Conservation (phyloP, 495 filamentous ascomycete species). For the Acidiella bohemica region DNA sequence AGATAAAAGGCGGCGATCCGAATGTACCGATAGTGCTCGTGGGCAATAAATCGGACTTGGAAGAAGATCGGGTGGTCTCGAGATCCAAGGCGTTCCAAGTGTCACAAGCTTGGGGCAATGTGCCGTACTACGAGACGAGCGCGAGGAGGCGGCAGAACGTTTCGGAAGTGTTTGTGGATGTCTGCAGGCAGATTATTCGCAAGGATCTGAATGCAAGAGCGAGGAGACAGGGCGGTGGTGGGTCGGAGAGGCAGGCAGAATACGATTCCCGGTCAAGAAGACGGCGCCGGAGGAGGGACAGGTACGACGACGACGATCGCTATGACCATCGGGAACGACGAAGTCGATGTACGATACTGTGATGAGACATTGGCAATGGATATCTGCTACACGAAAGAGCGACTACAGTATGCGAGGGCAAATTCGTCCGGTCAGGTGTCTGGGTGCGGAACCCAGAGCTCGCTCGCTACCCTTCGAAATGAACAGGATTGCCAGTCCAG, state of each 20-base stretch:
- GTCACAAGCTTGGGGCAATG: conserved; percentile 75
- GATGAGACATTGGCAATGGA: too few relatives aligned
- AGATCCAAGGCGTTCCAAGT: conserved; percentile 73
- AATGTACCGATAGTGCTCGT: conserved; percentile 89
- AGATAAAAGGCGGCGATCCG: conserved; percentile 81
- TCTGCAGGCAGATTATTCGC: conserved; percentile 18
- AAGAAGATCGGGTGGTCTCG: conserved; percentile 77
- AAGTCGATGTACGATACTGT: conserved; percentile 10
- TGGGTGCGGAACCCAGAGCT: too few relatives aligned
- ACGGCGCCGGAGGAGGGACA: not conserved
- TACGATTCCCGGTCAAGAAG: not conserved
- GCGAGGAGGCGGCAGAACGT: conserved; percentile 79
- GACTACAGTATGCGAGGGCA: too few relatives aligned
- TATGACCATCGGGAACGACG: conserved; percentile 1
- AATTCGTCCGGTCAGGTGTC: too few relatives aligned
- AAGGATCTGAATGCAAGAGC: conserved; percentile 9
- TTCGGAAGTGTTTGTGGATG: conserved; percentile 84
- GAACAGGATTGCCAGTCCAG: too few relatives aligned
- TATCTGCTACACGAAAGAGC: too few relatives aligned
- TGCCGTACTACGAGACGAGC: conserved; percentile 90
- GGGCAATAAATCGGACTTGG: conserved; percentile 92
- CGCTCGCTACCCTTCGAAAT: too few relatives aligned
- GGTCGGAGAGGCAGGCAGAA: not conserved
- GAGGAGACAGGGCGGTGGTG: not conserved
- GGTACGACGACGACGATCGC: conserved; percentile 1